phyloP scores from a whole-genome alignment of 177 flowering plant genomes.

The Vitis hybrid region DNA sequence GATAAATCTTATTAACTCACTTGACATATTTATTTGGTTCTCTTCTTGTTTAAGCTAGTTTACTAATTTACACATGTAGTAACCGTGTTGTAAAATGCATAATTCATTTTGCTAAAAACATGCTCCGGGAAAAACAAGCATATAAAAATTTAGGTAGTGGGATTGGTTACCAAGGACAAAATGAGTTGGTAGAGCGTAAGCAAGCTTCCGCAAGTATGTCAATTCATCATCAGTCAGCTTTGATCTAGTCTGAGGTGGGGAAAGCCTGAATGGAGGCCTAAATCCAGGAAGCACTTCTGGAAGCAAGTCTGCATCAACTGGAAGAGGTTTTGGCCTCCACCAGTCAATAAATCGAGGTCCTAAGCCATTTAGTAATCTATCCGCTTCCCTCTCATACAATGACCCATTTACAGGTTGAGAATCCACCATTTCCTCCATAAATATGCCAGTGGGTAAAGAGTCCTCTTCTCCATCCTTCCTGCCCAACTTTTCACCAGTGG shows the following conservation, averaged over 20 bases:
- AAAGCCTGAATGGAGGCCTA: constrained; percentile 66
- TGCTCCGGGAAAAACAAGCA: background rate
- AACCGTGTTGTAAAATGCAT: too few species aligned
- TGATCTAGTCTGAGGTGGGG: constrained; percentile 52
- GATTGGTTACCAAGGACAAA: constrained; percentile 77
- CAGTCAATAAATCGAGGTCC: constrained; percentile 95
- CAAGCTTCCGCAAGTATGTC: constrained; percentile 80
- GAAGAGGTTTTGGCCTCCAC: constrained; percentile 93
- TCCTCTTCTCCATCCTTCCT: constrained; percentile 12
- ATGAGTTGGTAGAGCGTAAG: constrained; percentile 82
- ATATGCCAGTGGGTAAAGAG: constrained; percentile 7
- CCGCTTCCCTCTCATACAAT: constrained; percentile 80
- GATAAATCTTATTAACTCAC: too few species aligned
- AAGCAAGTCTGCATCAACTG: constrained; percentile 95
- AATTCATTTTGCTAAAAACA: background rate
- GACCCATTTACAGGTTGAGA: constrained; percentile 36
- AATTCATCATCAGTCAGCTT: constrained; percentile 75
- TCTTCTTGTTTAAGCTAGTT: background rate
- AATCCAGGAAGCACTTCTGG: constrained; percentile 76
- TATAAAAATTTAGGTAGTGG: background rate
- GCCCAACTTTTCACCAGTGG: constrained; percentile 10
- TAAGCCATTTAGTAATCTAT: constrained; percentile 85
- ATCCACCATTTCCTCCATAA: constrained; percentile 16
- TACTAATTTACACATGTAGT: background rate
- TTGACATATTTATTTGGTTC: background rate